Base-by-base conservation (phyloP, 116 monocot genomes). In the Papilionanthe hybrid region DNA sequence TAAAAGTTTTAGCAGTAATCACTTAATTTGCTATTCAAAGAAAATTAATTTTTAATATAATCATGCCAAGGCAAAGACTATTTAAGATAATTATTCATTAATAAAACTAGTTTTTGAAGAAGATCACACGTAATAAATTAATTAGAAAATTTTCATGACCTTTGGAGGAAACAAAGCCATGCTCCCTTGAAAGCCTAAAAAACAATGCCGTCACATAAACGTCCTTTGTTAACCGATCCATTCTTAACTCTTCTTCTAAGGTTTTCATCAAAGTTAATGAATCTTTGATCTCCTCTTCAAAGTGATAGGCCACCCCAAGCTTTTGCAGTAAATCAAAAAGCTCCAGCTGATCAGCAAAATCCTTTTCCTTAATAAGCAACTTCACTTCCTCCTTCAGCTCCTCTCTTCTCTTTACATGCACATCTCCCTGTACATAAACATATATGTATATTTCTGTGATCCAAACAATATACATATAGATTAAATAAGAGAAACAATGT, bases 141-240 rank as follows among this genome's bases (percentile, higher is more conserved):
- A 17, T 53, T 53, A 15, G 53, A 53, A 53, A 53, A 53, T 53
- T 53, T 15, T 3, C 15, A 53, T 53, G 3, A 65, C 65, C 65
- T 65, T 23, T 22, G 22, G 65, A 25, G 27, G 27, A 25, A 0
- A 10, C 65, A 65, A 23, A 1, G 7, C 65, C 65, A 65, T 65
- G 65, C 65, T 65, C 25, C 65, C 65, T 65, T 65, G 10, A 27
- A 65, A 65, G 65, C 65, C 65, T 65, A 27, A 65, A 65, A 27
- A 9, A 25, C 65, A 65, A 1, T 4, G 65, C 22, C 25, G 10
- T 23, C 9, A 27, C 65, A 11, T 65, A 15, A 22, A 25, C 17
- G 9, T 65, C 65, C 9, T 27, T 25, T 3, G 7, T 65, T n/a
- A n/a, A n/a, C n/a, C n/a, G n/a, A n/a, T n/a, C n/a, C 25, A 9